A percentile compares a stretch with the other conserved stretches of the same genome.
These are phyloP conservation scores for Backusella liffmaniae DNA, from an alignment of 192 early-diverging fungal genomes.

Conservation along the genomic window DNA sequence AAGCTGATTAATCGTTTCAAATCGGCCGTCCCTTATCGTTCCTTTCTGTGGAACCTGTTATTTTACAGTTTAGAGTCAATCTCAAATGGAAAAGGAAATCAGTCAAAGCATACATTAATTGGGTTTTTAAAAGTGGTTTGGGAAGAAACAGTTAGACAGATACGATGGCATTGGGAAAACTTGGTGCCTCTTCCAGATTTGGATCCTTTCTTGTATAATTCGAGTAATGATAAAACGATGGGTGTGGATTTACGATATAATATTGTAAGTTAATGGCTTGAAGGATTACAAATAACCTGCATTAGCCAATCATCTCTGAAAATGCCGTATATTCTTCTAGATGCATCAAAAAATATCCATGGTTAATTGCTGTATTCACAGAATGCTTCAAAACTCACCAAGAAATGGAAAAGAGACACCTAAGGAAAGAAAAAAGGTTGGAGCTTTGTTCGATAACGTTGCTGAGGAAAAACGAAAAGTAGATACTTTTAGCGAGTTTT, in stretches of 20 bases:
- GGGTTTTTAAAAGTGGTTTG: conserved; percentile 64
- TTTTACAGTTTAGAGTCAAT: conserved; percentile 44
- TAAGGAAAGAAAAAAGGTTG: background rate
- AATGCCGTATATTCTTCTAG: background rate
- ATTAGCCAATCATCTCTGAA: background rate
- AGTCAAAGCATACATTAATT: conserved; percentile 36
- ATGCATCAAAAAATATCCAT: conserved; percentile 77
- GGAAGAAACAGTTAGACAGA: conserved; percentile 59
- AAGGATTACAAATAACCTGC: background rate
- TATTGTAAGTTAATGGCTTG: conserved; percentile 31
- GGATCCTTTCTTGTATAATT: conserved; percentile 10
- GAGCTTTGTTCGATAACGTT: background rate
- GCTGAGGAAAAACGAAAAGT: background rate
- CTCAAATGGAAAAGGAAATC: conserved; percentile 25
- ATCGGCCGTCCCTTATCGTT: conserved; percentile 44
- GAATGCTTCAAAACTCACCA: conserved; percentile 24
- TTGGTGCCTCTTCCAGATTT: conserved; percentile 53
- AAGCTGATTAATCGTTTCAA: conserved; percentile 43
- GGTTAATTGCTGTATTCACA: conserved; percentile 76
- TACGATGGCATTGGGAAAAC: conserved; percentile 67
- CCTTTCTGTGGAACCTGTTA: conserved; percentile 55
- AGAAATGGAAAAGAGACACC: background rate
- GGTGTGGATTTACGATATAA: conserved; percentile 64
- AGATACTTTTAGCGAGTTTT: conserved; percentile 11
- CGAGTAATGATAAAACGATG: conserved; percentile 11